Percentiles rank a stretch among this genome's conserved stretches.
These are phyloP conservation scores for Ustilago tritici DNA, from an alignment of 1,284 basidiomycete genomes.

Conservation along the genomic window DNA sequence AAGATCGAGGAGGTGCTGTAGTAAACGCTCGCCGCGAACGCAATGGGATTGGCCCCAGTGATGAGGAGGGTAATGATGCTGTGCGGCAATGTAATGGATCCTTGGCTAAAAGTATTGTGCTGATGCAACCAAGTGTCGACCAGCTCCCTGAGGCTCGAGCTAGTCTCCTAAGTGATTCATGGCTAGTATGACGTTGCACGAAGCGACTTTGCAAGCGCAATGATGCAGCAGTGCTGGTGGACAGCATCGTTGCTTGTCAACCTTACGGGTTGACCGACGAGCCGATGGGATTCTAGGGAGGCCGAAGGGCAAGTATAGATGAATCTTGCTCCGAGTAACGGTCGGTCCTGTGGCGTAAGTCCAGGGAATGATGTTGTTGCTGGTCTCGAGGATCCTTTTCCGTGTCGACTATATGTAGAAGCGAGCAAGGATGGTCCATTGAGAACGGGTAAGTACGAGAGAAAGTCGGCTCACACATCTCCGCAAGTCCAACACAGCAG, in stretches of 20 bases:
- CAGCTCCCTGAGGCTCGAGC: not conserved
- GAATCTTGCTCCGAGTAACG: too few species aligned
- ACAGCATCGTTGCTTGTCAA: slow-evolving; percentile 16
- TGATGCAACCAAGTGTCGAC: slow-evolving; percentile 1
- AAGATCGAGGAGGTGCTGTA: slow-evolving; percentile 23
- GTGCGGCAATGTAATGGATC: not conserved
- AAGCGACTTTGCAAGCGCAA: slow-evolving; percentile 20
- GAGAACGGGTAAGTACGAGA: not conserved
- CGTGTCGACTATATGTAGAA: not conserved
- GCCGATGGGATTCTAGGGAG: not conserved
- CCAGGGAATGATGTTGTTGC: not conserved
- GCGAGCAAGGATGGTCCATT: not conserved
- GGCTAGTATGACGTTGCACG: slow-evolving; percentile 1
- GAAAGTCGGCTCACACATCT: slow-evolving; percentile 14
- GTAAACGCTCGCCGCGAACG: slow-evolving; percentile 23
- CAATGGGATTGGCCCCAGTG: slow-evolving; percentile 1
- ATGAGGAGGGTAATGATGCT: not conserved
- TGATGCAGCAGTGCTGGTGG: slow-evolving; percentile 9
- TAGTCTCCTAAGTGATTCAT: not conserved
- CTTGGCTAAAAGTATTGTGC: slow-evolving; percentile 4
- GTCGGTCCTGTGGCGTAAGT: too few species aligned
- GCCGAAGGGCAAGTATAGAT: not conserved
- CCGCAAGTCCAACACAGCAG: slow-evolving; percentile 11
- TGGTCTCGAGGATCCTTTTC: not conserved
- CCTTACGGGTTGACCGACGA: not conserved